Percentiles rank a stretch among this genome's conserved stretches.
phyloP scores from a whole-genome alignment of 257 asterid species.

The Fraxinus quadrangulata region DNA sequence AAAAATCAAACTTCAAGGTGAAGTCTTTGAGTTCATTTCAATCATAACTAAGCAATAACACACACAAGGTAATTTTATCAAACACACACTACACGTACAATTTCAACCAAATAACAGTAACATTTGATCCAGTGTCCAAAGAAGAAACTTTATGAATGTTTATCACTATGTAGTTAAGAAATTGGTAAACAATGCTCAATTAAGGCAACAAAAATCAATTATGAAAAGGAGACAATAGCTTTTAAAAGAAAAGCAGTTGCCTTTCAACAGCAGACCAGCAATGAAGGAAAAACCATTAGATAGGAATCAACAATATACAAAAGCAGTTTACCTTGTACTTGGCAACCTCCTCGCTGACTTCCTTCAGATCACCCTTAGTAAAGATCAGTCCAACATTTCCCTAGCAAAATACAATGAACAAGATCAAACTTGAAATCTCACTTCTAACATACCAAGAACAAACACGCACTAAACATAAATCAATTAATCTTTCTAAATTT shows the following conservation, averaged over 20 bases:
- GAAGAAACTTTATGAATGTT: background rate
- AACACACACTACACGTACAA: background rate
- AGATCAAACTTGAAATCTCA: background rate
- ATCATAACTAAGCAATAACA: background rate
- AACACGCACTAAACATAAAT: background rate
- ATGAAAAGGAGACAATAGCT: background rate
- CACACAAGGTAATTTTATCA: background rate
- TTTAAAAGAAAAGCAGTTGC: background rate
- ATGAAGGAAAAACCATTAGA: too few relatives aligned
- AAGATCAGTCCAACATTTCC: slow-evolving; percentile 96
- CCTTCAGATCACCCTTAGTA: slow-evolving; percentile 96
- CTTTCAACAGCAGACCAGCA: background rate
- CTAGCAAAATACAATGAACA: slow-evolving; percentile 30
- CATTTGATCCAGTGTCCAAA: background rate
- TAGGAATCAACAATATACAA: background rate
- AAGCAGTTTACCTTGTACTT: slow-evolving; percentile 68
- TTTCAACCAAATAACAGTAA: background rate
- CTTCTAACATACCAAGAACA: background rate
- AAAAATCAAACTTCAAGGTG: background rate
- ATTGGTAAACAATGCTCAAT: background rate
- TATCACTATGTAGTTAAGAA: background rate
- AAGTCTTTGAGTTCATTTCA: background rate
- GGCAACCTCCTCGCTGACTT: slow-evolving; percentile 92
- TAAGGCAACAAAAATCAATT: background rate
- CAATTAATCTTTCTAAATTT: background rate